These are phyloP conservation scores for Orbilia brochopaga DNA, from an alignment of 2,329 filamentous ascomycete genomes.

Conservation along the genomic window DNA sequence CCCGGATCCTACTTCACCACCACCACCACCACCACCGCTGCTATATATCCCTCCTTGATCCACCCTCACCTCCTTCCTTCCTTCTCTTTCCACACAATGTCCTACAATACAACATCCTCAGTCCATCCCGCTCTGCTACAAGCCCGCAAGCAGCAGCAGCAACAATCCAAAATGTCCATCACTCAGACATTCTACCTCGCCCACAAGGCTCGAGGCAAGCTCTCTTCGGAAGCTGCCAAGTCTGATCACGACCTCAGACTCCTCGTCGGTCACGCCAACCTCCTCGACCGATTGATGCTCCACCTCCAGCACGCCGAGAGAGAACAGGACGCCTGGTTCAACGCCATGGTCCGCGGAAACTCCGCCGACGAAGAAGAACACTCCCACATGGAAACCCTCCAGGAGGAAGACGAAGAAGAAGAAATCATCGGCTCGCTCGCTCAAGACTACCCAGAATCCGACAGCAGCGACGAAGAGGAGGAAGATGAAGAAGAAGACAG, in stretches of 20 bases:
- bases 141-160: slow-evolving; percentile 33
- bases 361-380: slow-evolving; percentile 57
- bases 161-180: slow-evolving; percentile 78
- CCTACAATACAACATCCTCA: not conserved
- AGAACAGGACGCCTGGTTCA: slow-evolving; percentile 97
- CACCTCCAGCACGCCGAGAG: slow-evolving; percentile 90
- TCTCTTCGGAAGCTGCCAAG: slow-evolving; percentile 85
- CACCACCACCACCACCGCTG: too few relatives aligned
- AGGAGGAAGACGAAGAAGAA: slow-evolving; percentile 59
- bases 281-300: slow-evolving; percentile 91
- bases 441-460: slow-evolving; percentile 64
- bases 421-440: slow-evolving; percentile 74
- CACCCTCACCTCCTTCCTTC: not conserved
- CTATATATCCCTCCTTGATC: not conserved
- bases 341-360: slow-evolving; percentile 85
- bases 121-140: slow-evolving; percentile 39
- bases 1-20: slow-evolving; percentile 5
- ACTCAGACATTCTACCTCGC: slow-evolving; percentile 98
- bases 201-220: slow-evolving; percentile 94
- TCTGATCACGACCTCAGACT: slow-evolving; percentile 93
- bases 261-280: slow-evolving; percentile 96
- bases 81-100: not conserved
- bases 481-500: slow-evolving; percentile 69
- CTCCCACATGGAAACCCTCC: slow-evolving; percentile 30
- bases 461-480: slow-evolving; percentile 65